phyloP scores from a whole-genome alignment of 1,284 basidiomycete species.

The Melampsora americana region DNA sequence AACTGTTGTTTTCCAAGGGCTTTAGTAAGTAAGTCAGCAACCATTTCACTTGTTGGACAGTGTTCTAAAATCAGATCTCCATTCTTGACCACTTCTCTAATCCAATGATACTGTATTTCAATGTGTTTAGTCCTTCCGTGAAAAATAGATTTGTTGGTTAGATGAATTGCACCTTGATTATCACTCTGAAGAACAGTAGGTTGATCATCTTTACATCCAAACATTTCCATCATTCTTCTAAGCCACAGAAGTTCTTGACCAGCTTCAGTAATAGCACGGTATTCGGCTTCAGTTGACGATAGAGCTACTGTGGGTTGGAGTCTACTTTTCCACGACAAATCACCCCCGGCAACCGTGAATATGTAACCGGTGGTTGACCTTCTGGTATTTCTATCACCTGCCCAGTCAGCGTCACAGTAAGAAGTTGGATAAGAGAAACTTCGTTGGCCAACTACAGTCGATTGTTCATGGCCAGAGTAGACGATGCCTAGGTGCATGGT shows the following conservation, averaged over 20 bases:
- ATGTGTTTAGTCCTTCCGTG: too few species aligned
- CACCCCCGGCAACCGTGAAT: constrained; percentile 12
- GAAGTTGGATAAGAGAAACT: neutral
- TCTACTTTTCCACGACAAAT: constrained; percentile 20
- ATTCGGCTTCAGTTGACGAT: constrained; percentile 39
- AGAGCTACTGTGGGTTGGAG: constrained; percentile 26
- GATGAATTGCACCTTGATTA: too few species aligned
- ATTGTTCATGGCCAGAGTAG: neutral
- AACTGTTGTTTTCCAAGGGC: too few species aligned
- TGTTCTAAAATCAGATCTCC: too few species aligned
- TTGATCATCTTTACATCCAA: neutral
- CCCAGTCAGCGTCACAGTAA: constrained; percentile 40
- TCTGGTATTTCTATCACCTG: constrained; percentile 18
- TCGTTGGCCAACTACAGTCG: too few species aligned
- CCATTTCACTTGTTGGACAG: too few species aligned
- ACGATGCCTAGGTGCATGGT: neutral
- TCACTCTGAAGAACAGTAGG: too few species aligned
- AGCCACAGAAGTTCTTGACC: constrained; percentile 10
- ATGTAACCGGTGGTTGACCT: constrained; percentile 32
- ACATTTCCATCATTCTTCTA: neutral
- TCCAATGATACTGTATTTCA: too few species aligned
- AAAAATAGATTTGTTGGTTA: too few species aligned
- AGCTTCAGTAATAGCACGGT: constrained; percentile 15
- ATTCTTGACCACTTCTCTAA: too few species aligned
- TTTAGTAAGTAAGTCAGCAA: too few species aligned